Conservation (phyloP, 495 filamentous ascomycete genomes). For the Cudoniella acicularis region DNA sequence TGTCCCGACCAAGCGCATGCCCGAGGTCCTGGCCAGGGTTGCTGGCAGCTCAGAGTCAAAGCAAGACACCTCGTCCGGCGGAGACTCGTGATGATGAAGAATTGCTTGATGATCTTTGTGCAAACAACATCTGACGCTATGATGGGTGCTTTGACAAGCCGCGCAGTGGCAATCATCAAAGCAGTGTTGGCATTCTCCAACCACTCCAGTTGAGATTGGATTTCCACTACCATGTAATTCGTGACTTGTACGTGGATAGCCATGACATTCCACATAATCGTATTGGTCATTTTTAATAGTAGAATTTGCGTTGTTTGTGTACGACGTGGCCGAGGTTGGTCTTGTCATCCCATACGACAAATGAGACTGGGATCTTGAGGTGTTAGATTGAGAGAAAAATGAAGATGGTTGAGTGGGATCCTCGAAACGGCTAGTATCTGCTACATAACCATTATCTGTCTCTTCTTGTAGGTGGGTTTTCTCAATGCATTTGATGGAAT, state of each 20-base stretch:
- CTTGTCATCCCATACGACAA: background rate
- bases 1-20: background rate
- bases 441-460: constrained; percentile 21
- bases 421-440: constrained; percentile 16
- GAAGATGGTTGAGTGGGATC: constrained; percentile 1
- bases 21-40: background rate
- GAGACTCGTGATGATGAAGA: constrained; percentile 16
- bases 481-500: constrained; percentile 24
- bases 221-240: constrained; percentile 4
- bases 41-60: background rate
- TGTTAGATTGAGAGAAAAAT: background rate
- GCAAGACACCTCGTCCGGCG: background rate
- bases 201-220: constrained; percentile 5
- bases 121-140: constrained; percentile 22
- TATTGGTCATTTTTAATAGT: background rate
- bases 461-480: constrained; percentile 17
- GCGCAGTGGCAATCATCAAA: constrained; percentile 20
- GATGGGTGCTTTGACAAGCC: constrained; percentile 18
- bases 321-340: background rate
- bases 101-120: constrained; percentile 17
- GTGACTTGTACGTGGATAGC: constrained; percentile 23
- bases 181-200: constrained; percentile 24
- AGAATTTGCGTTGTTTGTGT: no score
- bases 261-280: constrained; percentile 21
- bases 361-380: background rate